These are phyloP conservation scores for Apocynum venetum DNA, from an alignment of 257 asterid species.

Conservation along the genomic window DNA sequence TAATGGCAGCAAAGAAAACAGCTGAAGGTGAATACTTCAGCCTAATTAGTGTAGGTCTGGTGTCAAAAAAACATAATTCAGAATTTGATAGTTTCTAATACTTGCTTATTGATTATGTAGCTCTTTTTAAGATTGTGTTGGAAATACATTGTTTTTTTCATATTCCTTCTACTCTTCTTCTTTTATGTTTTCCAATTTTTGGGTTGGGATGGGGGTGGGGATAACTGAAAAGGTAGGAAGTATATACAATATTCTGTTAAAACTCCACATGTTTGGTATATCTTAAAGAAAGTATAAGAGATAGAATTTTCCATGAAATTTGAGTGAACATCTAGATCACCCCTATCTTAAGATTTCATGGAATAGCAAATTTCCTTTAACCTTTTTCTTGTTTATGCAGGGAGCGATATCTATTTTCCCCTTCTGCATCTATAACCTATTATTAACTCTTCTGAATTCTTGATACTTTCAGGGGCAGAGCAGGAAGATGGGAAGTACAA, in stretches of 20 bases:
- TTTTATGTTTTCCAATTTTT: not conserved
- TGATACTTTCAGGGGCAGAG: not conserved
- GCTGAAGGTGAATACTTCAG: constrained; percentile 51
- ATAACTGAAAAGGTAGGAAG: not conserved
- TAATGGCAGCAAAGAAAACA: constrained; percentile 73
- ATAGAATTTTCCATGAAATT: not conserved
- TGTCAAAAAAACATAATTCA: not conserved
- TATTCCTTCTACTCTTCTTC: not conserved
- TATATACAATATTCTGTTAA: not conserved
- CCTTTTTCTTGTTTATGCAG: not conserved
- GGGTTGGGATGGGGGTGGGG: not conserved
- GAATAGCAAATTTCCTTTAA: not conserved
- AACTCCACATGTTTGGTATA: not conserved
- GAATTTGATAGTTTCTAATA: constrained; percentile 16
- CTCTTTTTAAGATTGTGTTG: not conserved
- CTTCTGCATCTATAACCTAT: not conserved
- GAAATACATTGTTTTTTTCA: not conserved
- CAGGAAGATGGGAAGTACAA: constrained; percentile 85
- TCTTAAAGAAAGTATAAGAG: not conserved
- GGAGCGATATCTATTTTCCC: not conserved
- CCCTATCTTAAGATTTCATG: not conserved
- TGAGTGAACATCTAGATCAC: not conserved
- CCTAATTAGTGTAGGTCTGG: not conserved
- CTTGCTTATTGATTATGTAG: not conserved
- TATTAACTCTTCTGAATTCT: not conserved